phyloP scores from a whole-genome alignment of 495 filamentous ascomycete species.

The Trichoderma asperelloides region DNA sequence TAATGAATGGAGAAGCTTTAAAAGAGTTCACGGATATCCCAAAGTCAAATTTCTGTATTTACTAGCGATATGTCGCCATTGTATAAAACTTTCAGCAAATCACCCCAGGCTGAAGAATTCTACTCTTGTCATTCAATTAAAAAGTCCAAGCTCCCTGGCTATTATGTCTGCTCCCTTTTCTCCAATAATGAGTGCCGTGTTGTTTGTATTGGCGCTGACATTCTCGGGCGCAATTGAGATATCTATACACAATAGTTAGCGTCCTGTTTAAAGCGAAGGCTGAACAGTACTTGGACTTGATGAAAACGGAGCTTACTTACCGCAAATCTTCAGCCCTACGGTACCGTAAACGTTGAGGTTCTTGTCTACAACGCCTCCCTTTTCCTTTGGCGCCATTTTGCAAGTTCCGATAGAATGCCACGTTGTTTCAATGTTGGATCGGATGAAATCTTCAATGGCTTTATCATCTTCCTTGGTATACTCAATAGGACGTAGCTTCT shows the following conservation, averaged over 20 bases:
- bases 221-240: conserved; percentile 47
- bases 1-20: too few relatives aligned
- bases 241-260: conserved; percentile 15
- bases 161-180: conserved; percentile 54
- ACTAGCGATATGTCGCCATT: too few relatives aligned
- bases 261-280: not conserved
- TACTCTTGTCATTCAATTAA: not conserved
- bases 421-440: conserved; percentile 36
- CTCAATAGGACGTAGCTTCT: conserved; percentile 17
- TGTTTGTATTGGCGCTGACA: conserved; percentile 53
- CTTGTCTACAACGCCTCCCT: conserved; percentile 37
- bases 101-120: not conserved
- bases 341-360: conserved; percentile 37
- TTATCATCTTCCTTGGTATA: conserved; percentile 47
- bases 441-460: conserved; percentile 36
- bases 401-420: conserved; percentile 44
- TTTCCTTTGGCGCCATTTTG: conserved; percentile 28
- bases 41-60: too few relatives aligned
- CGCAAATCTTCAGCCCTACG: conserved; percentile 32
- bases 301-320: not conserved
- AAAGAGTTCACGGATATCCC: too few relatives aligned
- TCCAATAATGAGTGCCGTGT: conserved; percentile 49
- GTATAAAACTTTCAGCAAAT: not conserved
- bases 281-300: not conserved
- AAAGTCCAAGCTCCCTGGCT: conserved; percentile 33